Base-by-base conservation (phyloP, 352 stramenopile genomes). In the Thalassiosira sp. region DNA sequence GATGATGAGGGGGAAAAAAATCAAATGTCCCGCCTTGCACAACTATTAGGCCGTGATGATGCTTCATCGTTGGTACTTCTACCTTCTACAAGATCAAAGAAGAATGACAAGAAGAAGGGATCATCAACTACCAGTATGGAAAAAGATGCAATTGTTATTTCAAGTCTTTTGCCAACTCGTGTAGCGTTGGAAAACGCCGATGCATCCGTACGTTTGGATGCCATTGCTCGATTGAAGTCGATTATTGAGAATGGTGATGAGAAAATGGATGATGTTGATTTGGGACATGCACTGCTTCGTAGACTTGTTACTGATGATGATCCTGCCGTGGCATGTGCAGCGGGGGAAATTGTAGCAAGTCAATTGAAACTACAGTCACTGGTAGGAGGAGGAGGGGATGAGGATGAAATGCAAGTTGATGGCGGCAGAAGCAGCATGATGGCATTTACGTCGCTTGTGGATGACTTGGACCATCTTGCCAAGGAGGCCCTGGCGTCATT, bases 151-250 rank as follows among this genome's bases (percentile, higher is more conserved):
- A 11, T 42, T n/a, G 45, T 40, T 16, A 43, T 57, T 10, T 42
- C 61, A 49, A 28, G 16, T 18, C 58, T 86, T 2, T 48, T 89
- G 20, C 87, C 87, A 40, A 61, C 77, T n/a, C 62, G 81, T 28
- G 78, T 90, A 1, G 85, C 83, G 49, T 54, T 93, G 5, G 85
- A 93, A 40, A 77, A 90, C 59, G 72, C 85, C n/a, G 70, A 88
- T 68, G 48, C 70, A 15, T 54, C 64, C 11, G 68, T 91, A 27
- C 79, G 87, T 25, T 54, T 90, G 11, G 60, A 86, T 52, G 79
- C 87, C 10, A 81, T 91, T 24, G 16, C 61, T 40, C 45, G 68
- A 27, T 65, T 91, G 6, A 48, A 84, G 8, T 25, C 79, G 25
- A 37, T 63, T 16, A 59, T 18, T 51, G 45, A 45, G 40, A 45